Evolutionary conservation across 768 basidiomycete genomes (phyloP), one percentile per base, ranked within the genome.

Genomic region (Ephemerocybe angulata): DNA sequence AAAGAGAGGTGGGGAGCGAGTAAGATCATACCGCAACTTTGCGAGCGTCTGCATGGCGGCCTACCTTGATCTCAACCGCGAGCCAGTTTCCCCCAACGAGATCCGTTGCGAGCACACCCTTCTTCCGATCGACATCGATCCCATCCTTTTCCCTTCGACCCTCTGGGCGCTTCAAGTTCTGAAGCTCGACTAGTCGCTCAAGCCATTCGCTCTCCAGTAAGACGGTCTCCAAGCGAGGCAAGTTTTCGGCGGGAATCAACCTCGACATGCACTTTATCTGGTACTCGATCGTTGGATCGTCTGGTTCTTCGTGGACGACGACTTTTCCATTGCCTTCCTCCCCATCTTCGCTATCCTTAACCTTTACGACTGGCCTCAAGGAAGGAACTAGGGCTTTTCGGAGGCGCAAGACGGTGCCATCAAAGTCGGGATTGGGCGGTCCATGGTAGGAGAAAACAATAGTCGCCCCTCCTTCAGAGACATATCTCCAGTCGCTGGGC

Each of bases 391-490:
- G 30, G 3, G 67, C 60, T 68, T 98, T 98, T 53, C 87, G 80
- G 52, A 98, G 72, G 10, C 95, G 83, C 24, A 98, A 76, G 1
- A 90, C 87, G 37, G 74, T 90, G 10, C 83, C 82, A 49, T 78
- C 68, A 65, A 87, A 87, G 7, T 67, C 54, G 2, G 78, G 67
- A 58, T 81, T 68, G 6, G 65, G 47, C 19, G 80, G 75, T 0
- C 93, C 91, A 10, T 63, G 60, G 65, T 95, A 96, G 7, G 89
- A 84, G 69, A 94, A 91, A 15, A 98, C 92, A 60, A 93, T 83
- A 5, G 91, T 88, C 19, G 92, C 88, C 19, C 90, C 92, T n/a
- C 96, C 96, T 73, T 98, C 96, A 0, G 92, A 86, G 21, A 93
- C 72, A 65, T 98, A 98, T 58, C 66, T 71, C 94, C 95, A 98